Evolutionary conservation across 371 early-diverging fungal genomes (phyloP).

Genomic region (Basidiobolus meristosporus): DNA sequence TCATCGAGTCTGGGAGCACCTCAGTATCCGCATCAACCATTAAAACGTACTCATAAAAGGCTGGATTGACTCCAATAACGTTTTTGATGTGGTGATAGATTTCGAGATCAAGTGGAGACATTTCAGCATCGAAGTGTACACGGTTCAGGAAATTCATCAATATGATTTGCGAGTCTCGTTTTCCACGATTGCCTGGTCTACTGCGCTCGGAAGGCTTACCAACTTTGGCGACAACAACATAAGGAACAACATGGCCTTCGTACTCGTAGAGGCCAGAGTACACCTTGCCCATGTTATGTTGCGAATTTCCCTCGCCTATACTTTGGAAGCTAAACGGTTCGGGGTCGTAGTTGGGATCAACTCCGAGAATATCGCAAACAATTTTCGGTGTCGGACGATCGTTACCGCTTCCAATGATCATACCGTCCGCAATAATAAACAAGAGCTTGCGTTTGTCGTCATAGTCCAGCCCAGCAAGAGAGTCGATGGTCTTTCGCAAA

Average conservation of each 20-base stretch:
- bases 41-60: slow-evolving; percentile 78
- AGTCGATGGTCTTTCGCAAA: slow-evolving; percentile 79
- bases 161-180: slow-evolving; percentile 97
- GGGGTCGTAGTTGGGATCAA: slow-evolving; percentile 58
- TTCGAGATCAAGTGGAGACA: slow-evolving; percentile 83
- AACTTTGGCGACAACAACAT: slow-evolving; percentile 87
- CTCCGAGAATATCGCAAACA: slow-evolving; percentile 83
- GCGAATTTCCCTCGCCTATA: slow-evolving; percentile 69
- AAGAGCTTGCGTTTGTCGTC: slow-evolving; percentile 91
- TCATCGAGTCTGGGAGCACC: slow-evolving; percentile 70
- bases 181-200: slow-evolving; percentile 92
- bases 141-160: slow-evolving; percentile 96
- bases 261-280: slow-evolving; percentile 92
- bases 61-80: slow-evolving; percentile 72
- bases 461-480: slow-evolving; percentile 74
- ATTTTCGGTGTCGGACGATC: slow-evolving; percentile 94
- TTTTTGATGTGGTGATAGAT: slow-evolving; percentile 84
- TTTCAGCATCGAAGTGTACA: slow-evolving; percentile 80
- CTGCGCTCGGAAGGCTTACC: slow-evolving; percentile 58
- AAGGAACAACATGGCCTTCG: slow-evolving; percentile 79
- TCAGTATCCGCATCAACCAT: slow-evolving; percentile 96
- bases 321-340: slow-evolving; percentile 84
- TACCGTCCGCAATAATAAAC: slow-evolving; percentile 76
- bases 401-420: slow-evolving; percentile 92
- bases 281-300: slow-evolving; percentile 92